Base-by-base conservation (phyloP, 345 rosid species). In the Hibiscus mutabilis region DNA sequence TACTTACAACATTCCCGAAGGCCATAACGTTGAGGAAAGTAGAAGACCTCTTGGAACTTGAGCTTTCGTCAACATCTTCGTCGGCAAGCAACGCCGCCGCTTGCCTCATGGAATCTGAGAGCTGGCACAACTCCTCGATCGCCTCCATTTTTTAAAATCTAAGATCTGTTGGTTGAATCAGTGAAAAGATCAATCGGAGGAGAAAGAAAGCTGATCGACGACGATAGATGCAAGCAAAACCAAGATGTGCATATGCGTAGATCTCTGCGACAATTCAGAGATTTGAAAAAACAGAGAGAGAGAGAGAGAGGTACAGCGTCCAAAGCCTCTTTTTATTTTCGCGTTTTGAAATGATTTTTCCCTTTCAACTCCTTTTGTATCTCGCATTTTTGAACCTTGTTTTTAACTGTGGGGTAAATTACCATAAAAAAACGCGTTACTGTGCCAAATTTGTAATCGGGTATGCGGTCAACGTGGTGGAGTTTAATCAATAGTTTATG, bases 1-100 rank as follows among this genome's bases (percentile, higher is more conserved):
- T 19, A 87, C 98, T 82, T 78, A 93, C 98, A 67, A 91, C 91
- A 83, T 86, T 89, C 83, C 97, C 97, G 29, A 94, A 87, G 53
- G 84, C 88, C 31, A 94, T 89, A 70, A 88, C 96, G 73, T 89
- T 94, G 47, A 88, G 96, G 70, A 88, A 89, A 79, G 91, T 86
- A 47, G 87, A 82, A 19, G 84, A 69, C 15, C 97, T 85, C 73
- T 74, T 80, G 5, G 91, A 40, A 77, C 76, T 75, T 19, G 96
- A 80, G 74, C 64, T 86, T 72, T 94, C 97, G 51, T 94, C 97
- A 25, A 89, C 81, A 78, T 94, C 97, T 75, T 94, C 98, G 56
- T 94, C 96, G 7, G 97, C 94, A 65, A 94, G 96, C 55, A 94
- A 63, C 35, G 91, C 72, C 19, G 86, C 60, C 14, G 91, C 96